These are phyloP conservation scores for Nasturtium officinale DNA, from an alignment of 345 rosid species.

Conservation along the genomic window DNA sequence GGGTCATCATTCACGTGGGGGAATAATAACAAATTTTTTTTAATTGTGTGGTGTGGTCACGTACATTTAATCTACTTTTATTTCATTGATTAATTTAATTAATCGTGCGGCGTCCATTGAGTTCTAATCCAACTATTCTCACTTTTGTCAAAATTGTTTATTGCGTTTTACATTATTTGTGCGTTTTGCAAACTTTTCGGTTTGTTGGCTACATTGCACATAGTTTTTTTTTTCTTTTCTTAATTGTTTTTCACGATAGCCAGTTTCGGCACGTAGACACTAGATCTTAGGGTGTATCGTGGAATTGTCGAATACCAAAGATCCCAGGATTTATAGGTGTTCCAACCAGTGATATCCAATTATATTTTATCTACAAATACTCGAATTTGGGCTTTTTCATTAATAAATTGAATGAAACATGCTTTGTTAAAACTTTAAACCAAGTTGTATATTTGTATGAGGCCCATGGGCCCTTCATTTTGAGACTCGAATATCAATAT, in stretches of 20 bases:
- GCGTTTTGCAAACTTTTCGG: background rate
- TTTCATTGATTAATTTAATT: constrained; percentile 8
- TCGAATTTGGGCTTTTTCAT: background rate
- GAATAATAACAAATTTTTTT: constrained; percentile 24
- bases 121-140: constrained; percentile 1
- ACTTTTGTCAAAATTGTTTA: background rate
- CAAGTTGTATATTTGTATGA: background rate
- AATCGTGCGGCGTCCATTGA: constrained; percentile 32
- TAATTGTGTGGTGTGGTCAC: constrained; percentile 38
- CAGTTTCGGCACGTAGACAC: background rate
- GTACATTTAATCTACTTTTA: constrained; percentile 36
- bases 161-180: background rate
- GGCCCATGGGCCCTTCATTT: background rate
- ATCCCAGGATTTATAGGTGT: background rate
- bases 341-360: too few species aligned
- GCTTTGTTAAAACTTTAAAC: background rate
- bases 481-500: background rate
- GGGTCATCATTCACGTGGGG: constrained; percentile 42
- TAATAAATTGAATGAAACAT: background rate
- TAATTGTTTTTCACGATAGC: background rate
- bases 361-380: background rate
- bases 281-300: background rate
- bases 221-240: too few species aligned
- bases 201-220: background rate
- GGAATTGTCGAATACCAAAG: background rate